These are phyloP conservation scores for Yamadazyma conglobata DNA, from an alignment of 1,139 yeast genomes.

Conservation along the genomic window DNA sequence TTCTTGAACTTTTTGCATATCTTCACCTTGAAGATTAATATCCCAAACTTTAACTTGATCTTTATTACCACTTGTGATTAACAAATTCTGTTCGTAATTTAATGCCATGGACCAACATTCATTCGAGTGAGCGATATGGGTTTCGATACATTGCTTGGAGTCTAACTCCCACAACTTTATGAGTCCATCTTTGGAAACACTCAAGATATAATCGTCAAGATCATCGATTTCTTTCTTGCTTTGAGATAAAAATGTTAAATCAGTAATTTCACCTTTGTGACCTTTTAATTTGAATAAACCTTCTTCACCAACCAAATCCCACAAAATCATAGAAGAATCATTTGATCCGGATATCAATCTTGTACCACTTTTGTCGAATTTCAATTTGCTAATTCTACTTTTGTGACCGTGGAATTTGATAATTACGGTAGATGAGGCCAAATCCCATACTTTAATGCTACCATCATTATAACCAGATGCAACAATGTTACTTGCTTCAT, in stretches of 20 bases:
- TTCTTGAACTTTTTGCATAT: constrained; percentile 51
- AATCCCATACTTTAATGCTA: constrained; percentile 87
- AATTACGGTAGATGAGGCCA: constrained; percentile 70
- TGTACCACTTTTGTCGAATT: constrained; percentile 80
- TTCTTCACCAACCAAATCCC: constrained; percentile 94
- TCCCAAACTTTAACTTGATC: constrained; percentile 85
- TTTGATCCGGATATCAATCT: constrained; percentile 81
- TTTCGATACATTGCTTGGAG: constrained; percentile 86
- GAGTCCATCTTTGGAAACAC: constrained; percentile 85
- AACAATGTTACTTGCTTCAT: constrained; percentile 59
- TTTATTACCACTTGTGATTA: constrained; percentile 74
- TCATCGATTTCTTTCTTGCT: constrained; percentile 40
- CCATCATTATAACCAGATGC: constrained; percentile 95
- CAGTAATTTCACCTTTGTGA: constrained; percentile 87
- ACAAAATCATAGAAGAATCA: constrained; percentile 78
- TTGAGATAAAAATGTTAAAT: constrained; percentile 48
- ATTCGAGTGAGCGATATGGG: constrained; percentile 89
- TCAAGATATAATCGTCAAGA: constrained; percentile 66
- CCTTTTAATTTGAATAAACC: constrained; percentile 86
- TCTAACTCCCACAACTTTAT: constrained; percentile 91
- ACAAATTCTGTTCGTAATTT: constrained; percentile 32
- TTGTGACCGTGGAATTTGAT: constrained; percentile 86
- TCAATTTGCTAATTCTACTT: constrained; percentile 63
- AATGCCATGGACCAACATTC: constrained; percentile 87
- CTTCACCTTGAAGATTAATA: constrained; percentile 52